Base-by-base conservation (phyloP, 2,329 filamentous ascomycete species). In the Penicillium concentricum region DNA sequence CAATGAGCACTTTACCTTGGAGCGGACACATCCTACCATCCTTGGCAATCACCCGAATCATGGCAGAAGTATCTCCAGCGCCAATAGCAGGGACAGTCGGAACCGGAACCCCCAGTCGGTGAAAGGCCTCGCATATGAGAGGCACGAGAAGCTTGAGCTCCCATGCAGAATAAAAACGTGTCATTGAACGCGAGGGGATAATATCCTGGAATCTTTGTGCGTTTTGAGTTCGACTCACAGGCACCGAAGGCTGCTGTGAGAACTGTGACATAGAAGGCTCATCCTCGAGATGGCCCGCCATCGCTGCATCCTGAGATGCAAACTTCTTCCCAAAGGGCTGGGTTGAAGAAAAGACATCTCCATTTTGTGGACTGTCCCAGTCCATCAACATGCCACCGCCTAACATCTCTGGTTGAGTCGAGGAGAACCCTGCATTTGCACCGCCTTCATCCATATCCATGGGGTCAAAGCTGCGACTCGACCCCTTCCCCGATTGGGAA, bases 141-240 rank as follows among this genome's bases (percentile, higher is more conserved):
- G 92, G 88, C 0, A 96, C 82, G 1, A 99, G 84, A 56, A 93
- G 83, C 15, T 84, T 78, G 6, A 91, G 80, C 1, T 91, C 84
- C 68, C 93, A 87, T 48, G 88, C 84, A 0, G 92, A 97, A 76
- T 94, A 92, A 82, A 99, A 99, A 55, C 92, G 89, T 7, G 93
- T 93, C 60, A 99, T 84, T 0, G 90, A 87, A 71, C 95, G 90
- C 8, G 89, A 82, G 0, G 94, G 95, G 42, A 97, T 86, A 66
- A 99, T 95, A 72, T 99, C 94, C 62, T 85, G 85, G 81, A 97
- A 99, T 43, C 84, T 86, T 30, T 89, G 89, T 4, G 94, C 94
- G 60, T 89, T 88, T 74, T 99, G 94, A 0, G 94, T 99, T 39
- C 95, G 83, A 43, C 86, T 90, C 59, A 96, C 78, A 0, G 92